Conservation (phyloP, 805 yeast genomes). For the Candida endomychidarum region DNA sequence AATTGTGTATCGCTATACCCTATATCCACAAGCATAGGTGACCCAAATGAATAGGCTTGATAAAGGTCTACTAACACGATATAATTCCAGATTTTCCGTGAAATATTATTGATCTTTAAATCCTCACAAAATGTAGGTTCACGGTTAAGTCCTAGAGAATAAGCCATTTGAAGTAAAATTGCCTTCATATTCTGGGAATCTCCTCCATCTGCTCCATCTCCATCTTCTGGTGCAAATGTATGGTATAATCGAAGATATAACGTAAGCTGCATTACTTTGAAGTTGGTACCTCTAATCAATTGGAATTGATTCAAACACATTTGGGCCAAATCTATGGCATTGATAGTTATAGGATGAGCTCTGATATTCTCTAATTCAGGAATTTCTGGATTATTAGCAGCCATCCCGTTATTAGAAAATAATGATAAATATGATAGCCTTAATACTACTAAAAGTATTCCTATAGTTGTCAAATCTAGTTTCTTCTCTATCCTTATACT, state of each 20-base stretch:
- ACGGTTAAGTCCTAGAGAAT: constrained; percentile 64
- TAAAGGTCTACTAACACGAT: constrained; percentile 29
- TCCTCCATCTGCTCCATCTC: constrained; percentile 60
- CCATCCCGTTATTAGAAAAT: constrained; percentile 31
- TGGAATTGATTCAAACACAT: constrained; percentile 37
- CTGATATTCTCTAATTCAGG: constrained; percentile 27
- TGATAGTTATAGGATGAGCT: constrained; percentile 30
- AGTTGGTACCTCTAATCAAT: constrained; percentile 36
- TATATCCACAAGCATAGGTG: constrained; percentile 29
- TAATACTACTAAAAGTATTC: constrained; percentile 32
- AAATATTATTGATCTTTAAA: constrained; percentile 21
- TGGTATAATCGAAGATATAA: constrained; percentile 53
- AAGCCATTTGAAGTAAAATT: constrained; percentile 63
- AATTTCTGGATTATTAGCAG: constrained; percentile 21
- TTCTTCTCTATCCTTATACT: constrained; percentile 28
- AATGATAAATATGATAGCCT: constrained; percentile 36
- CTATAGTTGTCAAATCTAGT: constrained; percentile 35
- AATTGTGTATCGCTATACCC: constrained; percentile 28
- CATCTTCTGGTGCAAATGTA: constrained; percentile 52
- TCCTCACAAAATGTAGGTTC: constrained; percentile 49
- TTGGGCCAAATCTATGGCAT: constrained; percentile 31
- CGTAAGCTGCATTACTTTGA: constrained; percentile 55
- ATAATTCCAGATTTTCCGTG: constrained; percentile 39
- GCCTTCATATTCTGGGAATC: constrained; percentile 57
- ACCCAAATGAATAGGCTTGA: constrained; percentile 33